Evolutionary conservation across 2,329 filamentous ascomycete genomes (phyloP), one percentile per base, ranked within the genome.

Genomic region (Alternaria angustiovoidea): DNA sequence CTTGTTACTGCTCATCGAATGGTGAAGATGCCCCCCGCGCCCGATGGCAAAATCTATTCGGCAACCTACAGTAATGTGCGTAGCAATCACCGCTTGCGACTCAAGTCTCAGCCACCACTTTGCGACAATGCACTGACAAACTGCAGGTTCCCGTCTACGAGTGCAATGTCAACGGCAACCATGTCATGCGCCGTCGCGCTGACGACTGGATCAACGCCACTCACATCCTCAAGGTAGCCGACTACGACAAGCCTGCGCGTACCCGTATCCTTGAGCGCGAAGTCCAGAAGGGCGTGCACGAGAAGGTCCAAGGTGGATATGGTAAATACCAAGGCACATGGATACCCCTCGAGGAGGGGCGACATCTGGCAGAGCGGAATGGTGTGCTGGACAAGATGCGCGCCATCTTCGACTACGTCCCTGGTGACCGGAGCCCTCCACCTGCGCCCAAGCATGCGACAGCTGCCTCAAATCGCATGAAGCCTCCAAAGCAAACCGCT

Each of bases 141-240:
- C 51, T 59, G 57, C 73, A 97, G 93, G 93, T 97, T 63, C 94
- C 94, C 36, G 94, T 98, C 11, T 97, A 95, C 77, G 95, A 98
- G 77, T 95, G 88, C 80, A 93, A 96, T 77, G 90, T 96, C 71
- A 92, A 90, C 36, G 85, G 84, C 67, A 93, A 96, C 76, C 93
- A 97, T 91, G 91, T 98, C 67, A 99, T 99, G 95, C 91, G 95
- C 78, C 88, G 95, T 51, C 89, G 94, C 61, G 87, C 89, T 54
- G 95, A 99, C 79, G 89, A 98, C 80, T 99, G 94, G 93, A 95
- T 99, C 82, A 99, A 99, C 84, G 95, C 95, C n/a, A 99, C 95
- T 54, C 95, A 99, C 76, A 98, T 99, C 61, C 83, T 99, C 49
- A 99, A 99, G 77, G 93, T 96, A 41, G 95, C 95, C 64, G 94